These are phyloP conservation scores for Termitomyces sp. DNA, from an alignment of 768 basidiomycete species.

Conservation along the genomic window DNA sequence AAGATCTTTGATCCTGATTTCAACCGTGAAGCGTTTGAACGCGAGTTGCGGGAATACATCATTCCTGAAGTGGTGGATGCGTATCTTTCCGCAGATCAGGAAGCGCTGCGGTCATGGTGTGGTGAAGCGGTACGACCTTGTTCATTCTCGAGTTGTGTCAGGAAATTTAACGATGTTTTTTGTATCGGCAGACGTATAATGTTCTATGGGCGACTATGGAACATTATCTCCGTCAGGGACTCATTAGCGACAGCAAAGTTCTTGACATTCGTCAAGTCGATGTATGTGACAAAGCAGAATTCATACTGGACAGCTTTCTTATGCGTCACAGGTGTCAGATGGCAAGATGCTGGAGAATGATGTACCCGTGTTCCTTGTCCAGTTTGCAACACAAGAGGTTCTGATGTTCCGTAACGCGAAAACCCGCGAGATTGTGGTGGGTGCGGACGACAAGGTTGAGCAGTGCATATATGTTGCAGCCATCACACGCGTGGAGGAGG, in stretches of 20 bases:
- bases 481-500: conserved; percentile 82
- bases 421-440: conserved; percentile 82
- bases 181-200: conserved; percentile 74
- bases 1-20: conserved; percentile 86
- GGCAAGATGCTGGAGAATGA: conserved; percentile 91
- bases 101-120: conserved; percentile 86
- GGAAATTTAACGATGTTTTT: not conserved
- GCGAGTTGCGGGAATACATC: conserved; percentile 94
- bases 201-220: conserved; percentile 99
- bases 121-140: conserved; percentile 78
- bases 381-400: conserved; percentile 92
- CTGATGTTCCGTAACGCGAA: conserved; percentile 87
- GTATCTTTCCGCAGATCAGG: conserved; percentile 86
- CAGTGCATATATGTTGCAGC: conserved; percentile 93
- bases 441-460: conserved; percentile 88
- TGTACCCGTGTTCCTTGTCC: conserved; percentile 86
- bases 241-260: conserved; percentile 90
- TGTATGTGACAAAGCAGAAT: conserved; percentile 42
- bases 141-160: conserved; percentile 4
- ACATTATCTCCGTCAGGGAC: conserved; percentile 85
- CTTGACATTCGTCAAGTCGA: conserved; percentile 98
- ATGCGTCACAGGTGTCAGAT: conserved; percentile 58
- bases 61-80: conserved; percentile 98
- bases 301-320: not conserved
- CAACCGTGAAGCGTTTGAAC: conserved; percentile 80